Evolutionary conservation across 75 land plant genomes (phyloP), one percentile per base, ranked within the genome.

Genomic region (Ceratopteris richardii): DNA sequence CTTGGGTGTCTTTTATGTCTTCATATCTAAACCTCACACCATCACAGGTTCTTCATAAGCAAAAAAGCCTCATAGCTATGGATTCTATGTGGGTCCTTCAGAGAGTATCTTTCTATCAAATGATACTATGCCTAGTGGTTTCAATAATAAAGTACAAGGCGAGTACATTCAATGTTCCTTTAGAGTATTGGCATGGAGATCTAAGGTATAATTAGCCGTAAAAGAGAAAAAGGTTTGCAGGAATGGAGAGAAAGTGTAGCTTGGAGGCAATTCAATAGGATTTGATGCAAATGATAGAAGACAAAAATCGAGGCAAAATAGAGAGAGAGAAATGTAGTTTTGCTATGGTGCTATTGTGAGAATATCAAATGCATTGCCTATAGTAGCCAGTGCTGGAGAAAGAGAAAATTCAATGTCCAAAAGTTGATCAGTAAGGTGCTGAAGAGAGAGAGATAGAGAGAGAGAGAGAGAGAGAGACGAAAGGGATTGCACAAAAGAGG

Each of bases 31-130:
- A 42, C 0, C 55, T 74, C 17, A 67, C 74, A 5, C 51, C 75
- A 0, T 54, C 77, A 42, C 82, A 93, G 58, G 73, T 93, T 11
- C 82, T 86, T 0, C 77, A 96, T 70, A 93, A 76, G 79, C 58
- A 96, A 23, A 81, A 96, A 44, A 88, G 95, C 43, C 96, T 96
- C 10, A 86, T 89, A 51, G 85, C 82, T 37, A 85, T 93, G 90
- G 98, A 93, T 68, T 81, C 81, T 11, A 60, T 71, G 31, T 75
- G 79, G 59, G 66, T 65, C 41, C 85, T 93, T 72, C 64, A 58
- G 19, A 71, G 66, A 52, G 81, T 82, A 0, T 80, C 86, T 1
- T 93, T 93, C 62, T 93, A 82, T 51, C 98, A 93, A 62, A 79
- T 93, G 36, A 60, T 93, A 76, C 91, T 37, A 69, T 93, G 44